These are phyloP conservation scores for Penicillium sp. DNA, from an alignment of 2,329 filamentous ascomycete genomes.

Conservation along the genomic window DNA sequence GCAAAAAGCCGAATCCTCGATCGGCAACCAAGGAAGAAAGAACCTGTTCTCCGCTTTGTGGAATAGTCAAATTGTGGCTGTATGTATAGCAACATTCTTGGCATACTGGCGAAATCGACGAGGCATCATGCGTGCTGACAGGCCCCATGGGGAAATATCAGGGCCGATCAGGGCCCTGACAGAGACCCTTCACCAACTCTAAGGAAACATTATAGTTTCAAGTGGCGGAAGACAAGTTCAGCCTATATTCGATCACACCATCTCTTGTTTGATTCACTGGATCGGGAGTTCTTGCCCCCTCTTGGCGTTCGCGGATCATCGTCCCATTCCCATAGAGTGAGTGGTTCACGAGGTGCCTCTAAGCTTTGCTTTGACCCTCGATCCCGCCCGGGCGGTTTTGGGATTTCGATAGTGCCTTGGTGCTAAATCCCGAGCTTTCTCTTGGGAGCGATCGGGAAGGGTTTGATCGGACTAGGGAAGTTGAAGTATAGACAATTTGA, in stretches of 20 bases:
- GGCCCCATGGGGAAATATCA: conserved; percentile 12
- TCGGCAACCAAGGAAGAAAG: not conserved
- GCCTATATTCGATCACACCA: conserved; percentile 20
- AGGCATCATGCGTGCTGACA: conserved; percentile 3
- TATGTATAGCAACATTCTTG: conserved; percentile 29
- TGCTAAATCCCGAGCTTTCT: not conserved
- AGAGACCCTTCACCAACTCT: not conserved
- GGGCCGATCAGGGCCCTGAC: conserved; percentile 18
- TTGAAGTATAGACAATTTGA: not conserved
- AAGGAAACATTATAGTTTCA: not conserved
- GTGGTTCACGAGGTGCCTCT: not conserved
- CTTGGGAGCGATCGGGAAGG: not conserved
- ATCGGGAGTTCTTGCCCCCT: conserved; percentile 8
- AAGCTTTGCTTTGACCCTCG: conserved; percentile 13
- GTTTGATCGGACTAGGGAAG: not conserved
- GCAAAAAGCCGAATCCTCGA: conserved; percentile 1
- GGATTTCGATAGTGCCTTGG: not conserved
- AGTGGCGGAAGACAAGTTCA: not conserved
- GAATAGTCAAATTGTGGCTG: conserved; percentile 5
- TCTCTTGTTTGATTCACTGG: conserved; percentile 9
- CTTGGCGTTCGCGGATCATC: conserved; percentile 17
- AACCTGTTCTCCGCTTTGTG: not conserved
- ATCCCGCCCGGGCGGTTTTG: not conserved
- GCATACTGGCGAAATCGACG: conserved; percentile 27
- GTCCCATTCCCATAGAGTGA: conserved; percentile 1